Conservation (phyloP, 164 flowering plant genomes). For the Amborella trichopoda region DNA sequence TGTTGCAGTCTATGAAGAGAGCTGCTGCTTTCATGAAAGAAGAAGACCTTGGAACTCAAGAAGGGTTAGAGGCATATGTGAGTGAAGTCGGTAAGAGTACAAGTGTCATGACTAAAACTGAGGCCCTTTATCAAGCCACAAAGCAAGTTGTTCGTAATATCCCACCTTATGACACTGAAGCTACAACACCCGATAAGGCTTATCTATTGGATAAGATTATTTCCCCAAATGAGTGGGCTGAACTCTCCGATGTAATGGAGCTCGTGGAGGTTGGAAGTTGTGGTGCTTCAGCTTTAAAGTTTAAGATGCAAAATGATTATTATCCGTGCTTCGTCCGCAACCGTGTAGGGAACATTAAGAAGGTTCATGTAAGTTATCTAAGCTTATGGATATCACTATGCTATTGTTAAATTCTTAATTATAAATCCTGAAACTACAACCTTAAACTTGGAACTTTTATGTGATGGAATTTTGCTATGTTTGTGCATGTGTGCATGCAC, state of each 20-base stretch:
- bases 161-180: constrained; percentile 59
- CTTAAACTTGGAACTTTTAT: no score
- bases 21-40: no score
- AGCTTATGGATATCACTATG: no score
- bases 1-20: no score
- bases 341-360: constrained; percentile 30
- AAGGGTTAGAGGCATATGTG: constrained; percentile 20
- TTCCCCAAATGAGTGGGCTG: constrained; percentile 48
- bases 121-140: constrained; percentile 30
- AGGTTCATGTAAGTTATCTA: constrained; percentile 44
- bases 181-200: constrained; percentile 52
- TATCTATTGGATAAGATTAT: constrained; percentile 76
- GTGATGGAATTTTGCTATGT: no score
- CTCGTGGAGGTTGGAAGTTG: constrained; percentile 19
- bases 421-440: no score
- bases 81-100: constrained; percentile 5
- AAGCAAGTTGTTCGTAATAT: constrained; percentile 27
- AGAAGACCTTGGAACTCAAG: constrained; percentile 18
- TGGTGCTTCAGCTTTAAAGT: constrained; percentile 6
- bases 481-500: no score
- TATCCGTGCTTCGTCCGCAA: constrained; percentile 66
- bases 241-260: constrained; percentile 40
- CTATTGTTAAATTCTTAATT: no score
- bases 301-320: constrained; percentile 1
- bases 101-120: constrained; percentile 18